Base-by-base conservation (phyloP, 2,329 filamentous ascomycete species). In the Thielaviopsis populi region DNA sequence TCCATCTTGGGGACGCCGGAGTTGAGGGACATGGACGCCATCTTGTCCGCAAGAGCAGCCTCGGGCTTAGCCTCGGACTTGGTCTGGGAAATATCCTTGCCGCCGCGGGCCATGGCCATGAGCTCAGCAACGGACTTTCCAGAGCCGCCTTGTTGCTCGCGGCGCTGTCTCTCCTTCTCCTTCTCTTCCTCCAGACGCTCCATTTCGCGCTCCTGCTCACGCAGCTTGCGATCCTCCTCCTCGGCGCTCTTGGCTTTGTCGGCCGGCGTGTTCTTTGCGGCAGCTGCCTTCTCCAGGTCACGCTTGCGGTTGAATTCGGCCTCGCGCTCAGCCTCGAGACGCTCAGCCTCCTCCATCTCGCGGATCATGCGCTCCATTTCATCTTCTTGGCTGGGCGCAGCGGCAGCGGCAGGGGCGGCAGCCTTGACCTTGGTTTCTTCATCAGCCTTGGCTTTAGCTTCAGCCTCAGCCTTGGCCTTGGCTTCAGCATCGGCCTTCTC, bases 181-280 rank as follows among this genome's bases (percentile, higher is more conserved):
- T 54, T 54, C 73, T 85, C 86, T 73, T 89, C 86, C 71, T 90
- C 88, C 1, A 87, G 75, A 66, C 83, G 83, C 70, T 87, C 85
- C 79, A 85, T 86, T 74, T 87, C 87, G 22, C 80, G 80, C 72
- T 89, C 87, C 67, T 85, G 81, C 73, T 91, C 87, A 22, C 81
- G 83, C 66, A 91, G 81, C 74, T 85, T 87, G 65, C 79, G 79
- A 71, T 85, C 82, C 62, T 77, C 79, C n/a, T 83, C 80, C 3
- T 79, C 82, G 43, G 80, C 78, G 41, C 77, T 54, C 50, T n/a
- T 79, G 19, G 58, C 24, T 56, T 61, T 56, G 10, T 74, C 72
- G 62, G 73, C 72, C 56, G 72, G 68, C 27, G 76, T 73, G 17
- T 73, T 75, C 2, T 79, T 79, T 50, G 79, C 80, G 58, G 79